Evolutionary conservation across 1,139 yeast species (phyloP), one percentile per base, ranked within the genome.

Genomic region (Geotrichum histeridarum): DNA sequence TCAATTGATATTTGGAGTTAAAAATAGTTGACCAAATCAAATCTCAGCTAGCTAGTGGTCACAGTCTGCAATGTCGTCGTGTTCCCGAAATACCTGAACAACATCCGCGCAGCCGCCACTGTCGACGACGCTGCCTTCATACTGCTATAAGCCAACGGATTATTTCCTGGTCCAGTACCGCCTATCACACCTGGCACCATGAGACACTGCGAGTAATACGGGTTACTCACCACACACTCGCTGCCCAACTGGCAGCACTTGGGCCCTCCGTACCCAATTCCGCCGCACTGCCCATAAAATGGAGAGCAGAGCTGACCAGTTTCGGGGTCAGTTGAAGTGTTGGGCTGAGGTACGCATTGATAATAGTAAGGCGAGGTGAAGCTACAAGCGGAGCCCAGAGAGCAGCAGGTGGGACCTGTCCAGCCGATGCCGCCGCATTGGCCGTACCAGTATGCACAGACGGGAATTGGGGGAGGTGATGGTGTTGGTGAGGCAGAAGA

Each of bases 361-460:
- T 54, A 54, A 30, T 18, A 54, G 33, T 35, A 53, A 8, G 43
- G 44, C 18, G 22, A 32, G 38, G 14, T 12, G 18, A 30, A 12
- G 12, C 4, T 11, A 32, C 57, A 54, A 8, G 22, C 17, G 18
- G 57, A 44, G 14, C 57, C 57, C n/a, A 42, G 8, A n/a, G 52
- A 39, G 36, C 57, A 54, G 48, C 57, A 53, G 35, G 53, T 53
- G 8, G 54, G 18, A 4, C 57, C 57, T 4, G 36, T 17, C 55
- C 55, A 54, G 14, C 54, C 50, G n/a, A 27, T 53, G 9, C 57
- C 57, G 12, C 57, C 57, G 17, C 57, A 54, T 22, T 54, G 57
- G 14, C 57, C 57, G 35, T 48, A 53, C 54, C 55, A 47, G 36
- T 50, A 51, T 18, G 50, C 54, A 27, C 57, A 54, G 30, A 14